phyloP scores from a whole-genome alignment of 768 basidiomycete genomes.

The Suillus variegatus region DNA sequence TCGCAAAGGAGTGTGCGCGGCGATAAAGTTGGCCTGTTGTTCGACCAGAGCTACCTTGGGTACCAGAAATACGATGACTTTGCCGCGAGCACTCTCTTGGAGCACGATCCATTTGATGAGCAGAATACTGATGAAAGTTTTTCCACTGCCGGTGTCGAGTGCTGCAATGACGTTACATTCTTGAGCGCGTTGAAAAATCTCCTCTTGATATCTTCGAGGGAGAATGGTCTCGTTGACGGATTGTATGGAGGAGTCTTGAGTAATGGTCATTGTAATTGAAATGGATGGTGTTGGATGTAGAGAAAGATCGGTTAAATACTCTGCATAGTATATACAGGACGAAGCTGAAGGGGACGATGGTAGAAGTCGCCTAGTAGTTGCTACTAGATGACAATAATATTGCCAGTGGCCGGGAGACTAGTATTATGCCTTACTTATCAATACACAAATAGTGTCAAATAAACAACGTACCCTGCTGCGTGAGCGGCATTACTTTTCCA shows the following conservation, averaged over 20 bases:
- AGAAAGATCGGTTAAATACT: constrained; percentile 35
- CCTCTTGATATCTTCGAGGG: constrained; percentile 55
- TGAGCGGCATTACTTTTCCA: neutral
- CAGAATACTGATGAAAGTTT: constrained; percentile 58
- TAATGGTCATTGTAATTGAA: neutral
- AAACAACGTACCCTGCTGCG: neutral
- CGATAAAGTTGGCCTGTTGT: constrained; percentile 74
- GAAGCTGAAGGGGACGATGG: neutral
- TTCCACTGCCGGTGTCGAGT: constrained; percentile 61
- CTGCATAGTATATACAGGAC: constrained; percentile 1
- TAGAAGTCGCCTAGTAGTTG: neutral
- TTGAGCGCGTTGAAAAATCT: constrained; percentile 54
- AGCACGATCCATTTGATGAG: constrained; percentile 77
- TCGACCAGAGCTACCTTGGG: constrained; percentile 85
- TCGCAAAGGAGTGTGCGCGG: constrained; percentile 62
- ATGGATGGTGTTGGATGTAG: neutral
- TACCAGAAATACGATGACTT: constrained; percentile 77
- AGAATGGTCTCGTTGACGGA: constrained; percentile 40
- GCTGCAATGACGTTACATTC: constrained; percentile 58
- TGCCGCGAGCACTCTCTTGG: constrained; percentile 49
- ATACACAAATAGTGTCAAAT: neutral
- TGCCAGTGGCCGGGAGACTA: too few species aligned
- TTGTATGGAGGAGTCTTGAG: constrained; percentile 8
- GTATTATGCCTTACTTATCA: neutral
- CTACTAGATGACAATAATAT: neutral